A percentile compares a stretch with the other conserved stretches of the same genome.
Evolutionary conservation across 176 grass and related monocot species (phyloP).

Genomic region (Aegilops tauschii): DNA sequence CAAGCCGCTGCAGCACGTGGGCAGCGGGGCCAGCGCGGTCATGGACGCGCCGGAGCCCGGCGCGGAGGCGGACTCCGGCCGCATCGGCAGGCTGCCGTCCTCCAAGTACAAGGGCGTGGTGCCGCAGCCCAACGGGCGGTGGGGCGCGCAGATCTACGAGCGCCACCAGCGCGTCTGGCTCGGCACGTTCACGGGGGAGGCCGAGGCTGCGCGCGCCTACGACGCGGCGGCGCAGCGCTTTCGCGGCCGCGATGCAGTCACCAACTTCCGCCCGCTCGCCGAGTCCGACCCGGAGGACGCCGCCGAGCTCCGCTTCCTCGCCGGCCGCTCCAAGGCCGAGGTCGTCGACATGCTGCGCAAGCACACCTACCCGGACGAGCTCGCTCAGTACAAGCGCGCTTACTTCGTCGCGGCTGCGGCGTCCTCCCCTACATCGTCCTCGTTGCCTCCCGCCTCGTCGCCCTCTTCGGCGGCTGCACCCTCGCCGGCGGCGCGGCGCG

Average conservation of each 20-base stretch:
- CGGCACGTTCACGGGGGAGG: conserved; percentile 83
- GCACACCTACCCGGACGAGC: conserved; percentile 89
- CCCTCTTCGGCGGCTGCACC: not conserved
- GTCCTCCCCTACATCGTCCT: not conserved
- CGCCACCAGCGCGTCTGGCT: conserved; percentile 98
- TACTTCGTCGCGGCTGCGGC: not conserved
- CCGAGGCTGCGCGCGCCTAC: conserved; percentile 67
- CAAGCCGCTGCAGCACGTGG: conserved; percentile 44
- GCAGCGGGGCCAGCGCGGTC: conserved; percentile 49
- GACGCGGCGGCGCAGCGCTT: conserved; percentile 92
- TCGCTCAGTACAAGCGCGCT: conserved; percentile 46
- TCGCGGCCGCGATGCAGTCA: conserved; percentile 87
- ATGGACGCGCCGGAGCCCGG: conserved; percentile 54
- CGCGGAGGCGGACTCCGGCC: conserved; percentile 39
- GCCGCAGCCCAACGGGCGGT: conserved; percentile 94
- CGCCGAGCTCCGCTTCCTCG: conserved; percentile 70
- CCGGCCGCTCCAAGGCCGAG: conserved; percentile 67
- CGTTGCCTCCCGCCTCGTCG: not conserved
- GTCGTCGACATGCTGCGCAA: conserved; percentile 95
- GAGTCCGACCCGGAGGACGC: conserved; percentile 40
- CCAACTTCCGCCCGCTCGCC: conserved; percentile 74
- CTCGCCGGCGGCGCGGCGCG: conserved; percentile 20
- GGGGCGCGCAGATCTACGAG: conserved; percentile 99
- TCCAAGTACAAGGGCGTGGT: conserved; percentile 96
- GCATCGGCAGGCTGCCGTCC: conserved; percentile 53